Evolutionary conservation across 306 rosid species (phyloP).

Genomic region (Comarum palustre): DNA sequence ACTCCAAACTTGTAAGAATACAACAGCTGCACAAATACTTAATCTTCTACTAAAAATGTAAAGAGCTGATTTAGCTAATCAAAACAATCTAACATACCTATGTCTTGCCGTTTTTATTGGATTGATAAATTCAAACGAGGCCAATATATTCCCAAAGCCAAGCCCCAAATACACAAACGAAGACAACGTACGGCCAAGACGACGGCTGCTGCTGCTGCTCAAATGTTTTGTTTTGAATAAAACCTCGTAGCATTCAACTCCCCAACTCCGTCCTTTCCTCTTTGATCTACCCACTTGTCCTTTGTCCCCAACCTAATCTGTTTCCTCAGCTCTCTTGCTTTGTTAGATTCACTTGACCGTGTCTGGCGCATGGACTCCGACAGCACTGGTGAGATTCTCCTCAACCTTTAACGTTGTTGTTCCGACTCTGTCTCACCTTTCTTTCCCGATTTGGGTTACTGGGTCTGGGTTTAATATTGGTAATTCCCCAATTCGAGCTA

Average conservation of each 20-base stretch:
- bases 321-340: background rate
- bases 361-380: slow-evolving; percentile 32
- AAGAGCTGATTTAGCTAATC: too few species aligned
- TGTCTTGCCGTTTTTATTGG: too few species aligned
- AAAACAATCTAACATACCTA: too few species aligned
- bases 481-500: too few species aligned
- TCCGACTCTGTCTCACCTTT: background rate
- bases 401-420: background rate
- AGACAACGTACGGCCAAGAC: background rate
- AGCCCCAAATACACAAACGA: too few species aligned
- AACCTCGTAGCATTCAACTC: background rate
- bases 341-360: background rate
- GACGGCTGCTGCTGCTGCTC: background rate
- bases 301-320: background rate
- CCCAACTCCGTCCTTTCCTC: background rate
- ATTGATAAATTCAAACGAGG: too few species aligned
- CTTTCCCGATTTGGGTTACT: slow-evolving; percentile 7
- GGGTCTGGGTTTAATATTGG: slow-evolving; percentile 25
- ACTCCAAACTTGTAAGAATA: too few species aligned
- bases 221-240: background rate
- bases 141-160: too few species aligned
- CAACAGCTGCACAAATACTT: too few species aligned
- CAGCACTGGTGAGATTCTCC: slow-evolving; percentile 34
- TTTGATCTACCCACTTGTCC: background rate
- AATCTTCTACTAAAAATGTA: too few species aligned